Conservation (phyloP, 768 basidiomycete genomes). For the Mycena vulgaris region DNA sequence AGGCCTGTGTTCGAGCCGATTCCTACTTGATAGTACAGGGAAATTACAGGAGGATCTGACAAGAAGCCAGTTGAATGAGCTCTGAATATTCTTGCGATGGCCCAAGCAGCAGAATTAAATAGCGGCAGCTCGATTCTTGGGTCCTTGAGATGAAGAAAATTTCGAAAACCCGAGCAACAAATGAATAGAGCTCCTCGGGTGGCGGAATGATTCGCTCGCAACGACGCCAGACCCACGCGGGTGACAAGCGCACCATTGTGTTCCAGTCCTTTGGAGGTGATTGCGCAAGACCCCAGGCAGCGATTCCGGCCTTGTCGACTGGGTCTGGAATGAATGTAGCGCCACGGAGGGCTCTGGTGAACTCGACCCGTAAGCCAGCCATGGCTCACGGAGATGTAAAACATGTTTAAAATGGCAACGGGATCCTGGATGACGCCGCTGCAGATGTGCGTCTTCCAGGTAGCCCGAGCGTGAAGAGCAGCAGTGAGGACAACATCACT, state of each 20-base stretch:
- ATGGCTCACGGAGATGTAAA: slow-evolving; percentile 38
- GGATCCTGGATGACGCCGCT: slow-evolving; percentile 28
- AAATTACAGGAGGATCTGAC: background rate
- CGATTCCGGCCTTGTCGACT: background rate
- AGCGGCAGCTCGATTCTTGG: background rate
- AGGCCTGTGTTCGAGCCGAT: background rate
- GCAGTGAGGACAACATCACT: background rate
- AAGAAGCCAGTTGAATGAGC: background rate
- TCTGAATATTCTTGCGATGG: background rate
- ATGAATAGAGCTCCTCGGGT: background rate
- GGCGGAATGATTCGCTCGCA: slow-evolving; percentile 3
- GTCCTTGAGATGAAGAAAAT: background rate
- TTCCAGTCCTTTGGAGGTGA: background rate
- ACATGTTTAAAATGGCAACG: slow-evolving; percentile 38
- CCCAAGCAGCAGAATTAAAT: background rate
- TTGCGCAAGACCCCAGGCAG: background rate
- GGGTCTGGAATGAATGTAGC: slow-evolving; percentile 32
- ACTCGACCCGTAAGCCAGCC: slow-evolving; percentile 37
- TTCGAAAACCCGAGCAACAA: background rate
- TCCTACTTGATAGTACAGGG: background rate
- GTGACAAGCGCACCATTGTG: background rate
- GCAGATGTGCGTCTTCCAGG: background rate
- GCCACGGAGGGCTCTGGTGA: slow-evolving; percentile 38
- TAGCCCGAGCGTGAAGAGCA: background rate
- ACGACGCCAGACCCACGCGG: background rate